These are phyloP conservation scores for Periconia sp. DNA, from an alignment of 2,329 filamentous ascomycete species.

Conservation along the genomic window DNA sequence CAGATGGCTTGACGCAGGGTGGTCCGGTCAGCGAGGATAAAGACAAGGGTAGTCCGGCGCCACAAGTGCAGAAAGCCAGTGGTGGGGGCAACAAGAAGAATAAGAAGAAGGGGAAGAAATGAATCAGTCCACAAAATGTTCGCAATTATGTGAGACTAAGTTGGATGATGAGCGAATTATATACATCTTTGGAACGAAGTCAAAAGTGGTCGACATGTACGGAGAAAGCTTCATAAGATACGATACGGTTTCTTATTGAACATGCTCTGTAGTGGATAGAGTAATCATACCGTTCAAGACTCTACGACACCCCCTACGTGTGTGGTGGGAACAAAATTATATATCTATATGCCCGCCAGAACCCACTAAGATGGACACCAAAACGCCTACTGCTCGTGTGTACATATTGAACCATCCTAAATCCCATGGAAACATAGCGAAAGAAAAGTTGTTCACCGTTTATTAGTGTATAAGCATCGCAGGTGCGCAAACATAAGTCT, in stretches of 20 bases:
- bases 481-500: background rate
- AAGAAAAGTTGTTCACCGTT: background rate
- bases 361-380: too few relatives aligned
- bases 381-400: too few relatives aligned
- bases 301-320: too few relatives aligned
- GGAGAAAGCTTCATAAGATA: too few relatives aligned
- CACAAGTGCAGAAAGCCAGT: constrained; percentile 34
- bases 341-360: too few relatives aligned
- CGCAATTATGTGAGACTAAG: background rate
- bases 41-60: constrained; percentile 43
- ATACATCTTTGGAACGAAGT: too few relatives aligned
- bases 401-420: too few relatives aligned
- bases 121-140: background rate
- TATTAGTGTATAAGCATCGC: background rate
- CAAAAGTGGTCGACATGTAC: background rate
- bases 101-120: constrained; percentile 37
- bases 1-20: constrained; percentile 74
- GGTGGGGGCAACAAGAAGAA: constrained; percentile 39
- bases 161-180: background rate
- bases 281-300: too few relatives aligned
- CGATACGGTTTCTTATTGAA: too few relatives aligned
- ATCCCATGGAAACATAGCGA: too few relatives aligned
- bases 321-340: too few relatives aligned
- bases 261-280: too few relatives aligned
- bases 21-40: constrained; percentile 74